phyloP scores from a whole-genome alignment of 805 yeast genomes.

The Candida bentonensis region DNA sequence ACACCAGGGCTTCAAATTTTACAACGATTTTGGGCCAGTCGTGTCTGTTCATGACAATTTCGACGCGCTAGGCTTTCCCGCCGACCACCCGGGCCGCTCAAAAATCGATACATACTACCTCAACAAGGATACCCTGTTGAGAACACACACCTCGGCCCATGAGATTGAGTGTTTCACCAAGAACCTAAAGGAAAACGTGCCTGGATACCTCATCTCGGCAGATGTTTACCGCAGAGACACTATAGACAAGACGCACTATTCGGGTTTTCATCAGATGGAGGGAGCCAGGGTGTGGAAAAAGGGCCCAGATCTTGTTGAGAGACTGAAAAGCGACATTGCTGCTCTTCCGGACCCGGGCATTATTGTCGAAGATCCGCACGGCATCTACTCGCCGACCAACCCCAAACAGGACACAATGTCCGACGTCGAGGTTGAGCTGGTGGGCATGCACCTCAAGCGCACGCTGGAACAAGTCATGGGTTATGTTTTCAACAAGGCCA shows the following conservation, averaged over 20 bases:
- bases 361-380: slow-evolving; percentile 62
- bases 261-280: slow-evolving; percentile 96
- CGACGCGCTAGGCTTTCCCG: slow-evolving; percentile 82
- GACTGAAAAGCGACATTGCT: slow-evolving; percentile 44
- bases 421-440: slow-evolving; percentile 50
- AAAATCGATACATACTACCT: slow-evolving; percentile 87
- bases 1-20: slow-evolving; percentile 53
- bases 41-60: slow-evolving; percentile 77
- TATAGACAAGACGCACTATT: slow-evolving; percentile 90
- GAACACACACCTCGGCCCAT: slow-evolving; percentile 97
- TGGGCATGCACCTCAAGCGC: slow-evolving; percentile 67
- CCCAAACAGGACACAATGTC: slow-evolving; percentile 75
- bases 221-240: slow-evolving; percentile 95
- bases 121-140: slow-evolving; percentile 52
- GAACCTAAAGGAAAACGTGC: slow-evolving; percentile 35
- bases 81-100: slow-evolving; percentile 86
- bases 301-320: slow-evolving; percentile 23
- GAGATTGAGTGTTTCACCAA: slow-evolving; percentile 70
- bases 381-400: slow-evolving; percentile 42
- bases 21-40: slow-evolving; percentile 67
- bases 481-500: slow-evolving; percentile 65
- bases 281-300: slow-evolving; percentile 83
- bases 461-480: slow-evolving; percentile 75
- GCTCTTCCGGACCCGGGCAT: slow-evolving; percentile 53
- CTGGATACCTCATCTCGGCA: slow-evolving; percentile 87